A percentile compares a stretch with the other conserved stretches of the same genome.
Conservation (phyloP, 164 flowering plant genomes). For the grape (Vitis vinifera) region DNA sequence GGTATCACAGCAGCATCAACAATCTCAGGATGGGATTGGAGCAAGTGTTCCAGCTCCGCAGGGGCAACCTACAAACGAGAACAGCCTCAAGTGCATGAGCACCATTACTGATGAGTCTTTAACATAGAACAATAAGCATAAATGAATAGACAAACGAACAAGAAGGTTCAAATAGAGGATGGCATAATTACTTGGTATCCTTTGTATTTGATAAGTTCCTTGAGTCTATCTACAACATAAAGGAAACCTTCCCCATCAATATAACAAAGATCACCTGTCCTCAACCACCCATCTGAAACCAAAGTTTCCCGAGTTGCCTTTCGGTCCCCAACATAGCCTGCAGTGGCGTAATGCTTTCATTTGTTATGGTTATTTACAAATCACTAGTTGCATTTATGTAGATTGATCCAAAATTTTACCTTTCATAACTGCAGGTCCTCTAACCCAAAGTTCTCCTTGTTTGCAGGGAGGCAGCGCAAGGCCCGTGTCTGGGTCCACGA, state of each 20-base stretch:
- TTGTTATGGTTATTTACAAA: background rate
- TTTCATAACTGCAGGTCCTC: conserved; percentile 27
- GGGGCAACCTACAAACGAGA: conserved; percentile 49
- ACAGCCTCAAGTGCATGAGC: background rate
- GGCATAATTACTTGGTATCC: conserved; percentile 50
- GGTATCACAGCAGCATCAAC: conserved; percentile 63
- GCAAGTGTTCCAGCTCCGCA: conserved; percentile 55
- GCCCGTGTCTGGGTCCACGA: conserved; percentile 46
- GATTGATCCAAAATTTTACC: conserved; percentile 3
- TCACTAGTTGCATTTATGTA: too few relatives aligned
- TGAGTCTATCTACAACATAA: conserved; percentile 55
- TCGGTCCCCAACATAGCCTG: conserved; percentile 43
- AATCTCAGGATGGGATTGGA: conserved; percentile 52
- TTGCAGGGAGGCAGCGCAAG: conserved; percentile 41
- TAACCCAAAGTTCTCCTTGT: conserved; percentile 57
- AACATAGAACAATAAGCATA: too few relatives aligned
- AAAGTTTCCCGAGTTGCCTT: conserved; percentile 39
- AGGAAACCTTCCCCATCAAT: conserved; percentile 55
- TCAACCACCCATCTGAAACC: conserved; percentile 56
- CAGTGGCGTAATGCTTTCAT: background rate
- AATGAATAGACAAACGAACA: background rate
- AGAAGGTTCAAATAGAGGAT: background rate
- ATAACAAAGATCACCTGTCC: conserved; percentile 65
- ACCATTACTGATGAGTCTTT: background rate
- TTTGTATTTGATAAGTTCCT: conserved; percentile 68